phyloP scores from a whole-genome alignment of 352 stramenopile genomes.

The Phytophthora cactorum region DNA sequence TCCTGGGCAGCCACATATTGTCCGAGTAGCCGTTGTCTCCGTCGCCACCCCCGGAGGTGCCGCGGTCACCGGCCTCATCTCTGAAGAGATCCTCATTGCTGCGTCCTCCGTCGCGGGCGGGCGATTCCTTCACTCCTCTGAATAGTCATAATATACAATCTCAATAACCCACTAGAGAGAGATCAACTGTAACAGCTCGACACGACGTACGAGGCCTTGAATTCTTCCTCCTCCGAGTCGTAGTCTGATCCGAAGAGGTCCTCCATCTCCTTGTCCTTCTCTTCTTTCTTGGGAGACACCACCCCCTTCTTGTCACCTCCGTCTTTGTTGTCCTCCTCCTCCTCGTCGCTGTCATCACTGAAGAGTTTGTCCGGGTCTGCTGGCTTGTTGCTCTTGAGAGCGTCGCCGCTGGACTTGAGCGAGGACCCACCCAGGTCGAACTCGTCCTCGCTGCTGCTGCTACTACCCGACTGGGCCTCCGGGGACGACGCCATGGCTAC shows the following conservation, averaged over 20 bases:
- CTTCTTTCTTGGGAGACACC: slow-evolving; percentile 37
- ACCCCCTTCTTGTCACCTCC: slow-evolving; percentile 29
- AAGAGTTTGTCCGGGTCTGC: slow-evolving; percentile 62
- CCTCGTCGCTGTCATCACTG: slow-evolving; percentile 74
- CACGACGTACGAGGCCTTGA: slow-evolving; percentile 80
- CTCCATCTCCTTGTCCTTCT: slow-evolving; percentile 87
- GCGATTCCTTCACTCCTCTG: slow-evolving; percentile 86
- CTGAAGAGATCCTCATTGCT: slow-evolving; percentile 50
- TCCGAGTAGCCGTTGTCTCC: slow-evolving; percentile 45
- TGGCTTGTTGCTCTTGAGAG: slow-evolving; percentile 11
- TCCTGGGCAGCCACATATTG: slow-evolving; percentile 81
- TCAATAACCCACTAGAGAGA: slow-evolving; percentile 9
- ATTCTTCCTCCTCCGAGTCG: slow-evolving; percentile 89
- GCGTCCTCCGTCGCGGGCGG: slow-evolving; percentile 66
- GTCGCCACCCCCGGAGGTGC: slow-evolving; percentile 27
- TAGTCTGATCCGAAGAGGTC: slow-evolving; percentile 91
- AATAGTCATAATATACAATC: slow-evolving; percentile 15
- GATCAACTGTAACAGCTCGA: neutral
- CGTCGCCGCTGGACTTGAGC: slow-evolving; percentile 25
- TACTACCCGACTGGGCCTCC: slow-evolving; percentile 58
- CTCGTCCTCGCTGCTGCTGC: slow-evolving; percentile 82
- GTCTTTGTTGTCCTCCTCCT: slow-evolving; percentile 34
- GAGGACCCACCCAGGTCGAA: slow-evolving; percentile 63
- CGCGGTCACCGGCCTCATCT: slow-evolving; percentile 48
- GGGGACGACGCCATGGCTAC: slow-evolving; percentile 63